Evolutionary conservation across 306 rosid species (phyloP).

Genomic region (Cotoneaster glaucophyllus): DNA sequence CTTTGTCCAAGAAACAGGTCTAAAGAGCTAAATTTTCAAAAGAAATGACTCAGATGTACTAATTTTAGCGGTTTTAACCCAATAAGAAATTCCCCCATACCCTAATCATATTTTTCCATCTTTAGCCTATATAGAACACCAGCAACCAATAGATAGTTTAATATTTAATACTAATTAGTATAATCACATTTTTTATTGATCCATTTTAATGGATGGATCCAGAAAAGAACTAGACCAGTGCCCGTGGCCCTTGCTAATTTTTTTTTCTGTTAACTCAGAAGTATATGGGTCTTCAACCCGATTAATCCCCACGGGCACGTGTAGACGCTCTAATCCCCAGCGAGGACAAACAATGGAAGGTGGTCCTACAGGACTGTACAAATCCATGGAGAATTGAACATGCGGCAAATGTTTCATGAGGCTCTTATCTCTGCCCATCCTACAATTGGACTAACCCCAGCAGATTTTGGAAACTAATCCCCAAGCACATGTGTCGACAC

Average conservation of each 20-base stretch:
- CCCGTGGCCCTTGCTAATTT: background rate
- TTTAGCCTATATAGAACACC: background rate
- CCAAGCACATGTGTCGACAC: background rate
- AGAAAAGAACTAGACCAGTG: background rate
- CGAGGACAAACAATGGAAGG: background rate
- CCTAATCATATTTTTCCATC: background rate
- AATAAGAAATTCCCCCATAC: background rate
- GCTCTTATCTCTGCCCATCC: background rate
- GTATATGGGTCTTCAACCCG: background rate
- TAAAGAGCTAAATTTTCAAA: background rate
- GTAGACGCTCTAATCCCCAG: background rate
- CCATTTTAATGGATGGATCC: background rate
- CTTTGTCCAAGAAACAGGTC: background rate
- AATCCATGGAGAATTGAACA: background rate
- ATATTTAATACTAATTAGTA: background rate
- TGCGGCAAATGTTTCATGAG: background rate
- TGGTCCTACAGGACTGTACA: background rate
- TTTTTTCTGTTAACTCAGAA: background rate
- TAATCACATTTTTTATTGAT: background rate
- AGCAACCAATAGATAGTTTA: background rate
- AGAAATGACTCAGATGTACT: background rate
- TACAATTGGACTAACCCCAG: background rate
- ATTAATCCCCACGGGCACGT: background rate
- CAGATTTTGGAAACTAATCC: background rate
- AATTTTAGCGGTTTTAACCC: background rate